Evolutionary conservation across 2,329 filamentous ascomycete species (phyloP), one percentile per base, ranked within the genome.

Genomic region (Fusarium sp.): DNA sequence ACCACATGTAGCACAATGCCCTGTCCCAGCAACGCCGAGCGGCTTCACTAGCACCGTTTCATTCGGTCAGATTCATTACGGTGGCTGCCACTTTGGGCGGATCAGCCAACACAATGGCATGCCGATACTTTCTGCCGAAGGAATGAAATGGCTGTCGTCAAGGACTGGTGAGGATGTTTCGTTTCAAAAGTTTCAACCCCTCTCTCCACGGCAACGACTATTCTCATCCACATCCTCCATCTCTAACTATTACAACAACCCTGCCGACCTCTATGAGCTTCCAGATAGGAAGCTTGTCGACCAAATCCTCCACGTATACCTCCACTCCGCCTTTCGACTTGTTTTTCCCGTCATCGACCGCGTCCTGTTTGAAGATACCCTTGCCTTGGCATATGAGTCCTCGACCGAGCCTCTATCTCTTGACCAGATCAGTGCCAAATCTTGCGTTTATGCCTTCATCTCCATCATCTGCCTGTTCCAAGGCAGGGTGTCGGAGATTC

Each of bases 311-410:
- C 32, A 73, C 0, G 45, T 68, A 0, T 84, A 79, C 40, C 54
- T 71, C 0, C 66, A 73, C 0, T 84, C 82, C 0, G 75, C 85
- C 1, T 81, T 88, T 65, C 81, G 82, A 11, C 80, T 85, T 0
- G 78, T 86, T 0, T 89, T 90, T 40, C 88, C 89, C 0, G 35
- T 88, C 2, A 73, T 89, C 3, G 87, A 90, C 64, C 69, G 76
- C 0, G 79, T 83, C 1, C 75, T 90, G 0, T 90, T 90, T 65
- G 70, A 79, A 14, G 79, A 85, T 2, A 89, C 85, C 0, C 81
- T 89, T 20, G 77, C 81, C 0, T 37, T 80, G 0, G 88, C 87
- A 0, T 90, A 90, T 69, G 70, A 79, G 2, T 72, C 81, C 1
- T 57, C 67, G 0, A 50, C 69, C 0, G 62, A 68, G 6, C 38